Evolutionary conservation across 176 grass and related monocot genomes (phyloP).

Genomic region (Eragrostis nindensis): DNA sequence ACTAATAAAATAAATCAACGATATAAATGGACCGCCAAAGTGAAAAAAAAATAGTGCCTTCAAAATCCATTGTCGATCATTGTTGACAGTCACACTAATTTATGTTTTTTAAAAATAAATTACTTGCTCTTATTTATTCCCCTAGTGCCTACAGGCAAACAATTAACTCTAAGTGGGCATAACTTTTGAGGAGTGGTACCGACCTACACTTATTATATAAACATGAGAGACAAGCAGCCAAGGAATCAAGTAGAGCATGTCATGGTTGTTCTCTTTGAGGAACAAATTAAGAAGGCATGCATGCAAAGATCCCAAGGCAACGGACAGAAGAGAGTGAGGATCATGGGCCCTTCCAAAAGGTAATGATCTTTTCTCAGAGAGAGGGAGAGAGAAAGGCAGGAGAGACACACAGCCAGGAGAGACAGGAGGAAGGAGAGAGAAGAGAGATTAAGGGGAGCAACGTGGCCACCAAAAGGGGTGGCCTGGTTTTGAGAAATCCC

Average conservation of each 20-base stretch:
- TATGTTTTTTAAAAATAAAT: no score
- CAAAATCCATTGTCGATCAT: no score
- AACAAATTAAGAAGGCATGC: constrained; percentile 59
- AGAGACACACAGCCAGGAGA: background rate
- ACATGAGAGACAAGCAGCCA: constrained; percentile 38
- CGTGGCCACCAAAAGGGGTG: constrained; percentile 66
- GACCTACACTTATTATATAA: constrained; percentile 21
- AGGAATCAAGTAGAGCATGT: constrained; percentile 49
- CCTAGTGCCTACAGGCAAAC: background rate
- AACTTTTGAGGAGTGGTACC: constrained; percentile 18
- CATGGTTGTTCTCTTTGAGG: constrained; percentile 40
- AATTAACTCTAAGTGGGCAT: background rate
- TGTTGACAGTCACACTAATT: no score
- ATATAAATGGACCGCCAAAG: background rate
- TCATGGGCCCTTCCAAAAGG: constrained; percentile 71
- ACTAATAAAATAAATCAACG: constrained; percentile 23
- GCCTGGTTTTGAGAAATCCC: constrained; percentile 79
- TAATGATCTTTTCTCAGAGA: constrained; percentile 68
- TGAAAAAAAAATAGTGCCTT: background rate
- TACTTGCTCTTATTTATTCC: no score
- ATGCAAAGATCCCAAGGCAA: constrained; percentile 78
- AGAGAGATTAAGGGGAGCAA: constrained; percentile 35
- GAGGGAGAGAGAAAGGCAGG: background rate
- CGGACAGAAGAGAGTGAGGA: constrained; percentile 34
- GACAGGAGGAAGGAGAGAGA: constrained; percentile 3